Base-by-base conservation (phyloP, 2,329 filamentous ascomycete species). In the Amesomyces nigricolor region DNA sequence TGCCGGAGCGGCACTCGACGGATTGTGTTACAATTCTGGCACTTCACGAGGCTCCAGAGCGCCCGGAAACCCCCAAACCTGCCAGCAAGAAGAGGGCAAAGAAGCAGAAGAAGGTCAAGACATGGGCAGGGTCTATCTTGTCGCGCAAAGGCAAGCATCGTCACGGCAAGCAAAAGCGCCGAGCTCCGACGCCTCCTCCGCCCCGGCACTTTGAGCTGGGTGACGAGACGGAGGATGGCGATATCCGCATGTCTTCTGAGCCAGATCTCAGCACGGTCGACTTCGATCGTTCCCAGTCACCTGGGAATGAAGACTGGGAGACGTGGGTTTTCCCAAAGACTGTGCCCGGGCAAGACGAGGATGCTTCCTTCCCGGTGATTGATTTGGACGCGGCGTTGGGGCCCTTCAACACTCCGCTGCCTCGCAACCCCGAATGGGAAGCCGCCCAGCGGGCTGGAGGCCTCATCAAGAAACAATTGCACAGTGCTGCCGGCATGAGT, bases 361-460 rank as follows among this genome's bases (percentile, higher is more conserved):
- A 95, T 57, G 70, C 81, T 3, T 79, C 86, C 51, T 89, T 85
- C 65, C 86, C 88, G 7, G 87, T 96, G 70, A 95, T 99, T 60
- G 94, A 99, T 69, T 75, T 99, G 42, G 94, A 99, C 72, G 92
- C 91, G 16, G 94, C 92, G 26, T 78, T 97, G 1, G 91, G 91
- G 1, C 91, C 92, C 0, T 95, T 96, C 71, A 94, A 95, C 65
- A 95, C 91, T 0, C 88, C 88, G 26, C 74, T 84, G 2, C 75
- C 75, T 32, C 76, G 77, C 10, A 85, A 84, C 56, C 74, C 80
- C 2, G 83, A 85, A 57, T 87, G 85, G 78, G 83, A 87, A 58
- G 81, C 83, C 2, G 85, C 83, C 7, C 83, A 87, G 61, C 76
- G 76, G 56, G 77, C 78, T 1, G 78, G 79, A 6, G 76, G 76